These are phyloP conservation scores for Brettanomyces bruxellensis DNA, from an alignment of 805 yeast genomes.

Conservation along the genomic window DNA sequence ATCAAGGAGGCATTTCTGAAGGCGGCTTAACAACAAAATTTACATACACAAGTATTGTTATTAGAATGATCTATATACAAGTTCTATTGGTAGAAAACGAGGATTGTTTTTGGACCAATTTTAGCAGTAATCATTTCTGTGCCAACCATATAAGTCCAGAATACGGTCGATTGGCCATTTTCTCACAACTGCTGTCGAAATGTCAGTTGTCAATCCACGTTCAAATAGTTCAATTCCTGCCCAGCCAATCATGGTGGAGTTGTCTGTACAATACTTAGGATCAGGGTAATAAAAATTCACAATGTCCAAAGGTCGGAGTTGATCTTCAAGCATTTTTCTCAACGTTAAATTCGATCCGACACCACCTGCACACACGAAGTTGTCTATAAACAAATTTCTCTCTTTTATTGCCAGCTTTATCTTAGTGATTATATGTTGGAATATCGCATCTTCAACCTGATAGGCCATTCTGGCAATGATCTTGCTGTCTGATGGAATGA, in stretches of 20 bases:
- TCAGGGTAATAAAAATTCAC: slow-evolving; percentile 58
- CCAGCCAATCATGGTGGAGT: slow-evolving; percentile 96
- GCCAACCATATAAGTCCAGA: slow-evolving; percentile 44
- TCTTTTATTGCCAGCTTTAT: slow-evolving; percentile 39
- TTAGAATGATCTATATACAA: background rate
- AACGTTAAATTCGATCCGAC: slow-evolving; percentile 71
- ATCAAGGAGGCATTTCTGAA: slow-evolving; percentile 43
- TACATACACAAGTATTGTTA: background rate
- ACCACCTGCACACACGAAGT: slow-evolving; percentile 85
- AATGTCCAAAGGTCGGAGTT: slow-evolving; percentile 23
- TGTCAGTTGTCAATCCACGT: slow-evolving; percentile 36
- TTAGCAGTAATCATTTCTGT: background rate
- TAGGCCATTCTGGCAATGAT: slow-evolving; percentile 41
- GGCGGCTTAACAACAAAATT: background rate
- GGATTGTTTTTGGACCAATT: background rate
- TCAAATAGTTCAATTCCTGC: slow-evolving; percentile 89
- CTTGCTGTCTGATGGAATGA: slow-evolving; percentile 10
- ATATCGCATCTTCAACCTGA: slow-evolving; percentile 55
- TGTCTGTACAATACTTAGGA: slow-evolving; percentile 75
- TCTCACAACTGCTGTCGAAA: slow-evolving; percentile 54
- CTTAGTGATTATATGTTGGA: slow-evolving; percentile 64
- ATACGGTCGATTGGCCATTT: slow-evolving; percentile 74
- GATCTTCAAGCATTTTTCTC: slow-evolving; percentile 36
- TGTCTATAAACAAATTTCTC: slow-evolving; percentile 32
- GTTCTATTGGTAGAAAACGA: background rate